Conservation (phyloP, 805 yeast species). For the Candida maesae region DNA sequence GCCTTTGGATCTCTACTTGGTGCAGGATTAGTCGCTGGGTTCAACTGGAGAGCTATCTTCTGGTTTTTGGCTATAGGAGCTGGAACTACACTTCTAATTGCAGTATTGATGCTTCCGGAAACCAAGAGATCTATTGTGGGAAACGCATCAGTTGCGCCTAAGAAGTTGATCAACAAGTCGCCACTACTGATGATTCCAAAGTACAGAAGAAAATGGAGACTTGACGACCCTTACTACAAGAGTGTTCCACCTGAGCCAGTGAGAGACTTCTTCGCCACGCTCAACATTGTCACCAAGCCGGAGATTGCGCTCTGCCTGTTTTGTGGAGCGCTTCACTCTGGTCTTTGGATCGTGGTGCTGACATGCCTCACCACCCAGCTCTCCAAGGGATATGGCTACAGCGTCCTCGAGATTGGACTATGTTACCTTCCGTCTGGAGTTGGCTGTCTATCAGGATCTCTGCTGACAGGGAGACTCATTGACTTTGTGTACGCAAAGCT, state of each 20-base stretch:
- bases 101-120: slow-evolving; percentile 56
- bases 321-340: slow-evolving; percentile 59
- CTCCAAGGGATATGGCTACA: slow-evolving; percentile 44
- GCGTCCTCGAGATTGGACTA: slow-evolving; percentile 60
- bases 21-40: slow-evolving; percentile 38
- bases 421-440: slow-evolving; percentile 74
- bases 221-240: slow-evolving; percentile 31
- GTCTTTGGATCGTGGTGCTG: slow-evolving; percentile 66
- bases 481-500: slow-evolving; percentile 39
- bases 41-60: slow-evolving; percentile 73
- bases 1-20: slow-evolving; percentile 74
- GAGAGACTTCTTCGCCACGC: slow-evolving; percentile 34
- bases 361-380: slow-evolving; percentile 61
- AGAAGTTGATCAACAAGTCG: slow-evolving; percentile 35
- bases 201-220: slow-evolving; percentile 20
- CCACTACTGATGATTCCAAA: slow-evolving; percentile 34
- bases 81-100: slow-evolving; percentile 37
- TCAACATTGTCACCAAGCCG: slow-evolving; percentile 38
- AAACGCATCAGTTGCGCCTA: slow-evolving; percentile 63
- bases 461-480: slow-evolving; percentile 52
- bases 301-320: slow-evolving; percentile 48
- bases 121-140: slow-evolving; percentile 72
- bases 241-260: slow-evolving; percentile 25
- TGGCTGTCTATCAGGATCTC: slow-evolving; percentile 58
- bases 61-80: slow-evolving; percentile 71